A percentile compares a stretch with the other conserved stretches of the same genome.
These are phyloP conservation scores for Tilletia walkeri DNA, from an alignment of 1,284 basidiomycete genomes.

Conservation along the genomic window DNA sequence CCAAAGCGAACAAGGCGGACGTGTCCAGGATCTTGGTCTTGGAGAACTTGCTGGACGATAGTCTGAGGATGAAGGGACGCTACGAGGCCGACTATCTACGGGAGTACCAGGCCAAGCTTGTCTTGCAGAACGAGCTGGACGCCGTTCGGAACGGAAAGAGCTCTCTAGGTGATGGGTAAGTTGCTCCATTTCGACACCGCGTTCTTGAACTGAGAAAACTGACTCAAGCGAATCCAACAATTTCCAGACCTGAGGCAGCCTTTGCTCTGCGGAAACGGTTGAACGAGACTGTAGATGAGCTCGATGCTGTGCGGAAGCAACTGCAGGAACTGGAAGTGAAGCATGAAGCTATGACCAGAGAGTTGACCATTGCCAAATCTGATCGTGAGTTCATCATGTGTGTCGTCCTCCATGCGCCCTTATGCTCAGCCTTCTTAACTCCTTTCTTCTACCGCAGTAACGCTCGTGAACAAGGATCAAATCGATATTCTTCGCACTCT, in stretches of 20 bases:
- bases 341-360: constrained; percentile 67
- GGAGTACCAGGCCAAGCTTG: constrained; percentile 77
- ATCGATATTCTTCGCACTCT: constrained; percentile 68
- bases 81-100: constrained; percentile 86
- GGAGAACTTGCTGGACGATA: constrained; percentile 85
- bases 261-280: constrained; percentile 81
- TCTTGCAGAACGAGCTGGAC: constrained; percentile 77
- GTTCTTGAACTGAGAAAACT: too few species aligned
- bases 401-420: constrained; percentile 18
- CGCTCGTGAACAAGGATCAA: constrained; percentile 59
- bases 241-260: constrained; percentile 73
- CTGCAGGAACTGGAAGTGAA: constrained; percentile 72
- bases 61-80: constrained; percentile 79
- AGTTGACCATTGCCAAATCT: constrained; percentile 79
- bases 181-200: not conserved
- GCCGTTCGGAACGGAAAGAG: constrained; percentile 79
- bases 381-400: constrained; percentile 65
- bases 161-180: constrained; percentile 68
- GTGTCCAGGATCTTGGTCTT: constrained; percentile 73
- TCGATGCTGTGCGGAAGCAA: constrained; percentile 70
- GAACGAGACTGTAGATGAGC: constrained; percentile 80
- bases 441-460: constrained; percentile 37
- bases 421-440: constrained; percentile 57
- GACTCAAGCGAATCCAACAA: not conserved
- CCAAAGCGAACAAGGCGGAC: constrained; percentile 72